Percentiles rank a stretch among this genome's conserved stretches.
Evolutionary conservation across 805 yeast species (phyloP).

Genomic region (Candida glaebosa): DNA sequence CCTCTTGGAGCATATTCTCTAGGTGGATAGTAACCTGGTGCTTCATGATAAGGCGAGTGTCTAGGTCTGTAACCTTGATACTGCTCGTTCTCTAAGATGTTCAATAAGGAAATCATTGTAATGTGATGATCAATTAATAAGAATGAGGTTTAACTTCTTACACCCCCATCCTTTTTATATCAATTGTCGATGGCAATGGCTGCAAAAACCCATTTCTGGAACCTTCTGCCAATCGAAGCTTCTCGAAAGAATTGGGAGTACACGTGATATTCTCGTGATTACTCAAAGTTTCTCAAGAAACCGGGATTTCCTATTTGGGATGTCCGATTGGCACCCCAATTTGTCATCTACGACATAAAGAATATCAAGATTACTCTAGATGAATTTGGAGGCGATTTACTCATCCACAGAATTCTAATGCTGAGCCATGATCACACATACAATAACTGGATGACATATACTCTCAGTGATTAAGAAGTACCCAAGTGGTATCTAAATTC

Average conservation of each 20-base stretch:
- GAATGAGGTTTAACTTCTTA: too few relatives aligned
- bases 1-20: not conserved
- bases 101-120: not conserved
- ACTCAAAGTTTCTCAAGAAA: too few relatives aligned
- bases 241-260: not conserved
- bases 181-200: conserved; percentile 1
- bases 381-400: not conserved
- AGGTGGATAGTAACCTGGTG: not conserved
- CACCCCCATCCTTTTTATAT: not conserved
- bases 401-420: too few relatives aligned
- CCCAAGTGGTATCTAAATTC: too few relatives aligned
- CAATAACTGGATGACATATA: too few relatives aligned
- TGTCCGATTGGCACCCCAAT: too few relatives aligned
- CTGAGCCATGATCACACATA: too few relatives aligned
- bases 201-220: not conserved
- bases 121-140: too few relatives aligned
- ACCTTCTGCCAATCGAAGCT: not conserved
- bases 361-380: not conserved
- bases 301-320: too few relatives aligned
- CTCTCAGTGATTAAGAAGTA: too few relatives aligned
- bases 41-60: not conserved
- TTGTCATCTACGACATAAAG: too few relatives aligned
- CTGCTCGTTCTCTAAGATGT: not conserved
- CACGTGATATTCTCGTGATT: not conserved
- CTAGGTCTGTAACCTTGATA: not conserved